Conservation (phyloP, 2,329 filamentous ascomycete species). For the Curvularia sp. region DNA sequence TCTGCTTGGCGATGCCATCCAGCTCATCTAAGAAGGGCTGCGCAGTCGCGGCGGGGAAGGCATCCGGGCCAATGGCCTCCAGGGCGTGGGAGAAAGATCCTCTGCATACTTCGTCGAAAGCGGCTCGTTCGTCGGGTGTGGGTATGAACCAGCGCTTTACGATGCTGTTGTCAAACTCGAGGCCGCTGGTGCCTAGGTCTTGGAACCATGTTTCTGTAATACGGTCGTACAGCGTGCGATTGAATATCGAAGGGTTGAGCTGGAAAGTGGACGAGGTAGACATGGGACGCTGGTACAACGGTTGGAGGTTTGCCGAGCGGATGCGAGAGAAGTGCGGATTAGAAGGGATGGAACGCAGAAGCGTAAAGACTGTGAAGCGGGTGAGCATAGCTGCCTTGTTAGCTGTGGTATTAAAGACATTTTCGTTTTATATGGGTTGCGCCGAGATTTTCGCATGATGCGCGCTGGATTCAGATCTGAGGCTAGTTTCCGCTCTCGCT, state of each 20-base stretch:
- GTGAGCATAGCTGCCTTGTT: slow-evolving; percentile 13
- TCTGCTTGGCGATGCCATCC: slow-evolving; percentile 16
- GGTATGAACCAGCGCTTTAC: slow-evolving; percentile 50
- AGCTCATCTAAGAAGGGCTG: slow-evolving; percentile 51
- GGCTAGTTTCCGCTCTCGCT: not conserved
- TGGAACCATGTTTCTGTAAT: slow-evolving; percentile 52
- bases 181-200: slow-evolving; percentile 38
- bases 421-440: not conserved
- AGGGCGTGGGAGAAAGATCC: slow-evolving; percentile 47
- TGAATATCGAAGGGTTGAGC: slow-evolving; percentile 52
- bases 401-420: not conserved
- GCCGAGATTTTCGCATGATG: not conserved
- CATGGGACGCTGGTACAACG: slow-evolving; percentile 30
- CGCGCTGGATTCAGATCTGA: not conserved
- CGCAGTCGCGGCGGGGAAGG: slow-evolving; percentile 40
- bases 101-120: slow-evolving; percentile 49
- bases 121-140: slow-evolving; percentile 41
- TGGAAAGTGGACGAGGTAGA: slow-evolving; percentile 32
- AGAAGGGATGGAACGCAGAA: slow-evolving; percentile 10
- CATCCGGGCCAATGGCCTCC: slow-evolving; percentile 47
- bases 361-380: slow-evolving; percentile 11
- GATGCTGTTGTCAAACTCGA: slow-evolving; percentile 29
- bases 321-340: slow-evolving; percentile 11
- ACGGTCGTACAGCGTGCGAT: slow-evolving; percentile 46
- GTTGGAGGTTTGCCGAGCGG: slow-evolving; percentile 2